phyloP scores from a whole-genome alignment of 345 rosid species.

The Linum lewisii region DNA sequence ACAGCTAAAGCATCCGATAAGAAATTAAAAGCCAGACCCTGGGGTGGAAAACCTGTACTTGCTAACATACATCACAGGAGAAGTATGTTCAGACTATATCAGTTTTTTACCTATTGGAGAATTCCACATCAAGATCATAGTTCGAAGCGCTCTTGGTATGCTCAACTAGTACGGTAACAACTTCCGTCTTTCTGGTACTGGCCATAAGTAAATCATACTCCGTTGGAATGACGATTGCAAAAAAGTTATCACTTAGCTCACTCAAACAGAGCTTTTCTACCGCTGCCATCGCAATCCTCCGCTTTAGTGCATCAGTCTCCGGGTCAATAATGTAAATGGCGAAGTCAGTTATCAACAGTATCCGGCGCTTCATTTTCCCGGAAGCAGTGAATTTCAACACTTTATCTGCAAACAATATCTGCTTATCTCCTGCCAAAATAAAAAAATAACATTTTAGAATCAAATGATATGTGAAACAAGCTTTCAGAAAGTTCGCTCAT shows the following conservation, averaged over 20 bases:
- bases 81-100: too few species aligned
- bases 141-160: constrained; percentile 67
- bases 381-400: constrained; percentile 79
- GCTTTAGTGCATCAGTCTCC: constrained; percentile 57
- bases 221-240: constrained; percentile 70
- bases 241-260: constrained; percentile 78
- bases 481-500: too few species aligned
- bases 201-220: constrained; percentile 96
- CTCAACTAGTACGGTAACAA: constrained; percentile 70
- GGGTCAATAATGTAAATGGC: constrained; percentile 70
- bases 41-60: neutral
- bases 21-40: neutral
- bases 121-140: constrained; percentile 71
- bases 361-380: constrained; percentile 78
- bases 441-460: neutral
- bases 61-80: neutral
- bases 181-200: constrained; percentile 82
- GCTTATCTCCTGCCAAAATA: constrained; percentile 48
- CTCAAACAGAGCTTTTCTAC: constrained; percentile 79
- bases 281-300: constrained; percentile 70
- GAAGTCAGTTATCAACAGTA: constrained; percentile 49
- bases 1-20: neutral
- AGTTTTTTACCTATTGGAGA: constrained; percentile 59
- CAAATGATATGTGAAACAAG: neutral
- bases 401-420: constrained; percentile 77